Conservation (phyloP, 768 basidiomycete genomes). For the Pleurotus citrinopileatus region DNA sequence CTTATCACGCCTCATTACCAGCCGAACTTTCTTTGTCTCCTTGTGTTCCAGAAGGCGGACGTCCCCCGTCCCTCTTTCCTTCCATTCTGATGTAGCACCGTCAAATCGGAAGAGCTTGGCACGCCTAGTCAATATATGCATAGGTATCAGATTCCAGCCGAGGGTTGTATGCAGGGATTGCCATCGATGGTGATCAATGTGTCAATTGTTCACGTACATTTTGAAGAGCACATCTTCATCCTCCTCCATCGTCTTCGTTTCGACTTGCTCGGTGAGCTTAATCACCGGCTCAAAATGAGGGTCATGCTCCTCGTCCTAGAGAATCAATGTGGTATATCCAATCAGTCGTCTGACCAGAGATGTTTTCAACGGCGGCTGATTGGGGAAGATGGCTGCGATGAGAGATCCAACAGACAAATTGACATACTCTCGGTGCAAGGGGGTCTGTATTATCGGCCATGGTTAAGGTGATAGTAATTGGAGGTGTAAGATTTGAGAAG, state of each 20-base stretch:
- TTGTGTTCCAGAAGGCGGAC: constrained; percentile 90
- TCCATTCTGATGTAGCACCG: constrained; percentile 80
- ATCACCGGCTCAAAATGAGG: constrained; percentile 95
- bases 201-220: constrained; percentile 63
- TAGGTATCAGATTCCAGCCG: too few relatives aligned
- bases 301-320: constrained; percentile 77
- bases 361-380: constrained; percentile 14
- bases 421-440: constrained; percentile 69
- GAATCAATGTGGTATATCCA: constrained; percentile 16
- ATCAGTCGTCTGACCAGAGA: constrained; percentile 13
- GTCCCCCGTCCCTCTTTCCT: constrained; percentile 96
- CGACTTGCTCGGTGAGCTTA: constrained; percentile 93
- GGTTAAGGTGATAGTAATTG: constrained; percentile 19
- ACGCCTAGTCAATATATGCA: constrained; percentile 55
- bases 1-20: constrained; percentile 99
- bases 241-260: constrained; percentile 93
- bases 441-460: constrained; percentile 64
- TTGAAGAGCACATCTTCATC: constrained; percentile 93
- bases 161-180: constrained; percentile 21
- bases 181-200: constrained; percentile 33
- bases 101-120: constrained; percentile 98
- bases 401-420: constrained; percentile 2
- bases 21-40: constrained; percentile 84
- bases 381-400: constrained; percentile 8
- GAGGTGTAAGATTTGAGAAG: constrained; percentile 12